Percentiles rank a stretch among this genome's conserved stretches.
Conservation (phyloP, 352 stramenopile genomes). For the Phytophthora sojae region DNA sequence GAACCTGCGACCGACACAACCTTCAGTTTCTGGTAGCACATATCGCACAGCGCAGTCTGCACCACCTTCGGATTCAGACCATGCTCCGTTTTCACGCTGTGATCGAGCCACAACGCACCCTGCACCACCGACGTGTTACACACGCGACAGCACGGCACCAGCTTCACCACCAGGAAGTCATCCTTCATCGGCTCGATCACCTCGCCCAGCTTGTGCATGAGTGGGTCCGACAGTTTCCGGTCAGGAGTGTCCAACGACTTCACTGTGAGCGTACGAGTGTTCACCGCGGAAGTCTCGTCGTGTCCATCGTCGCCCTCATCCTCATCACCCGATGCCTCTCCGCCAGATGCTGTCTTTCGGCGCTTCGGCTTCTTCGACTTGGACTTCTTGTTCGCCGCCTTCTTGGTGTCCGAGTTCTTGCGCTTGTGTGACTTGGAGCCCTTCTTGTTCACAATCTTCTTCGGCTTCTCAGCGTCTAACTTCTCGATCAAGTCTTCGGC, state of each 20-base stretch:
- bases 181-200: constrained; percentile 93
- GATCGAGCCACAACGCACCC: constrained; percentile 71
- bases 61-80: constrained; percentile 71
- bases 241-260: constrained; percentile 74
- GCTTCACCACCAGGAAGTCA: constrained; percentile 89
- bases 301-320: constrained; percentile 54
- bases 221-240: constrained; percentile 70
- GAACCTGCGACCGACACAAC: constrained; percentile 38
- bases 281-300: constrained; percentile 35
- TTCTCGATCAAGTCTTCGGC: constrained; percentile 92
- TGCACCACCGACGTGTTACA: constrained; percentile 84
- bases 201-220: constrained; percentile 89
- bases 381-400: constrained; percentile 70
- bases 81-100: constrained; percentile 67
- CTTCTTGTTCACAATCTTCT: constrained; percentile 70
- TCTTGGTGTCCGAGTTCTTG: constrained; percentile 75
- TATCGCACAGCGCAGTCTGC: constrained; percentile 80
- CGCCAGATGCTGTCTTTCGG: constrained; percentile 53
- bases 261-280: constrained; percentile 42
- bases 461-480: constrained; percentile 86
- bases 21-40: constrained; percentile 78
- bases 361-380: constrained; percentile 85
- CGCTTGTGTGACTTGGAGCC: constrained; percentile 61
- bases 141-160: constrained; percentile 82
- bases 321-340: constrained; percentile 51